A percentile compares a stretch with the other conserved stretches of the same genome.
Conservation (phyloP, 2,329 filamentous ascomycete genomes). For the Colletotrichum gloeosporioides region DNA sequence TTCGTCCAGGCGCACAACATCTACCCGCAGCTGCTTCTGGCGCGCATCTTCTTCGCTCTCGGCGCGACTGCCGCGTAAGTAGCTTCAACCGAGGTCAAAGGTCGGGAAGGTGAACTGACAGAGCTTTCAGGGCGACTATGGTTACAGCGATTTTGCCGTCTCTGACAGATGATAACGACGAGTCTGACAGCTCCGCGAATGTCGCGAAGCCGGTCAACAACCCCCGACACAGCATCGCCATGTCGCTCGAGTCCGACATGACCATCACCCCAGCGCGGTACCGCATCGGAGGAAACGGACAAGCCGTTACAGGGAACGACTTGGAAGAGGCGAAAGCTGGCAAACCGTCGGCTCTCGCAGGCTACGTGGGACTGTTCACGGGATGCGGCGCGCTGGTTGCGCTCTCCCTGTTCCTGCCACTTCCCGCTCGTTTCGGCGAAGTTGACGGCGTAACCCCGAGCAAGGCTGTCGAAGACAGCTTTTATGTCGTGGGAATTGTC, state of each 20-base stretch:
- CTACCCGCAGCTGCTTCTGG: conserved; percentile 87
- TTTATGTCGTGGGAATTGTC: conserved; percentile 82
- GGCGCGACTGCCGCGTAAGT: conserved; percentile 86
- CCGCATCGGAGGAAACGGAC: conserved; percentile 37
- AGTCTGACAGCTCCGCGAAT: conserved; percentile 27
- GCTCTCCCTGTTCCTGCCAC: conserved; percentile 80
- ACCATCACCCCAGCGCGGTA: conserved; percentile 76
- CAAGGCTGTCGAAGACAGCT: conserved; percentile 80
- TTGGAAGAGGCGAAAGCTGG: conserved; percentile 32
- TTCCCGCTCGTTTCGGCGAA: conserved; percentile 80
- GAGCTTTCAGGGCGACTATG: conserved; percentile 75
- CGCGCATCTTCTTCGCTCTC: conserved; percentile 84
- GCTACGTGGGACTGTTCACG: conserved; percentile 90
- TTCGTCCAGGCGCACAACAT: conserved; percentile 88
- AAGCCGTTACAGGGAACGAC: neutral
- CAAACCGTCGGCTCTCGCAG: conserved; percentile 73
- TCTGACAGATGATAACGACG: conserved; percentile 58
- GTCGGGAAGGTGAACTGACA: neutral
- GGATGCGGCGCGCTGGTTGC: conserved; percentile 91
- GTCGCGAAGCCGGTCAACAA: conserved; percentile 38
- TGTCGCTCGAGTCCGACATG: conserved; percentile 74
- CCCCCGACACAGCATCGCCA: conserved; percentile 63
- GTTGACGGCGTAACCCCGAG: conserved; percentile 74
- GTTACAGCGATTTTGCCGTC: conserved; percentile 91
- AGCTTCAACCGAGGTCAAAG: neutral